phyloP scores from a whole-genome alignment of 176 grass and related monocot genomes.

The Canna indica region DNA sequence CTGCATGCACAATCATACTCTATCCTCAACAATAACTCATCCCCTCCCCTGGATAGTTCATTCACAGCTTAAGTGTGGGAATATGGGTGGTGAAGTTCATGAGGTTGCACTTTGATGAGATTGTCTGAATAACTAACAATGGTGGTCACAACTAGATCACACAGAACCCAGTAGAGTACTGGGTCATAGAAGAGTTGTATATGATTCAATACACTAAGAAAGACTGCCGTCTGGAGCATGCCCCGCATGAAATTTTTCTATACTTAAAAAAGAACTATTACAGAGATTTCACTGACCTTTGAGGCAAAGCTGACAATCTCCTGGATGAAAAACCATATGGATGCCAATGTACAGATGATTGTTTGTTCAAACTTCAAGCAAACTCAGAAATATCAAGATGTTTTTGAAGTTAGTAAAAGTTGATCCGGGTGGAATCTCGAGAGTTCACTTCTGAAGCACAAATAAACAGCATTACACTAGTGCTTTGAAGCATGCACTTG shows the following conservation, averaged over 20 bases:
- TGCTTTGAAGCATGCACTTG: too few relatives aligned
- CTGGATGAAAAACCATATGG: slow-evolving; percentile 3
- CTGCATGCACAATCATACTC: slow-evolving; percentile 29
- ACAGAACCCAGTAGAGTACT: background rate
- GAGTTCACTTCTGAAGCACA: too few relatives aligned
- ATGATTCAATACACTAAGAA: too few relatives aligned
- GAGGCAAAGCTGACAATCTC: background rate
- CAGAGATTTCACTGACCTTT: background rate
- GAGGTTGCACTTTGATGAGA: slow-evolving; percentile 10
- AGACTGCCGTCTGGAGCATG: background rate
- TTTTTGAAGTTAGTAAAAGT: too few relatives aligned
- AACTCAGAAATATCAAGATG: too few relatives aligned
- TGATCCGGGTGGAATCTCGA: too few relatives aligned
- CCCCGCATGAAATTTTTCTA: background rate
- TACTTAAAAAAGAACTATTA: background rate
- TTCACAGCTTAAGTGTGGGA: background rate
- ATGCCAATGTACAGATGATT: slow-evolving; percentile 20
- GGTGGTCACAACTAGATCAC: background rate
- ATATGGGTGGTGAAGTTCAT: slow-evolving; percentile 2
- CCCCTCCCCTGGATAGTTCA: slow-evolving; percentile 35
- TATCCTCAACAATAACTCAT: slow-evolving; percentile 22
- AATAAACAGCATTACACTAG: too few relatives aligned
- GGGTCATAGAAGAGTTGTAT: background rate
- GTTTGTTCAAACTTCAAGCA: background rate
- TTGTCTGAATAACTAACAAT: background rate